Evolutionary conservation across 306 rosid genomes (phyloP), one percentile per base, ranked within the genome.

Genomic region (Sicyos baderoa): DNA sequence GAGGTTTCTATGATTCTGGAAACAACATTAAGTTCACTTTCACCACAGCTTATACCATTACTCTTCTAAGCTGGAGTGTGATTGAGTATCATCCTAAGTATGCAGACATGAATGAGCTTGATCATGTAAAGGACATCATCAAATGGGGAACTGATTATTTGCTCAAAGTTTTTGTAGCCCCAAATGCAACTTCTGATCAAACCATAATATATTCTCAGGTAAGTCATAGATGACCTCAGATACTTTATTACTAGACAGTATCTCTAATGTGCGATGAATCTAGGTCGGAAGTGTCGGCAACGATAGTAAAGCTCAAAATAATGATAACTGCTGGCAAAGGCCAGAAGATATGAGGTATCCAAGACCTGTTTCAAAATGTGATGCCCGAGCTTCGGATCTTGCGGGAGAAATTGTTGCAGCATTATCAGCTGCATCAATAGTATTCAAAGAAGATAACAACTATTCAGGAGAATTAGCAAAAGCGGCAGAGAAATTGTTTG

Each of bases 1-100:
- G 96, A n/a, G 96, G 97, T 70, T 91, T 85, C 78, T 87, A 91
- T 77, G 97, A 91, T 80, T 89, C 97, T 72, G 96, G 95, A 21
- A 91, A 87, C 80, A 84, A 84, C 73, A 85, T 87, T 16, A 91
- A 91, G 82, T 89, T 87, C 76, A 91, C 81, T 68, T 91, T 91
- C 76, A 74, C 91, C 55, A 85, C 91, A 72, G 96, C 96, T 74
- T 91, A 89, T 80, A 81, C 96, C 5, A 68, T 89, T 49, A 84
- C 96, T 55, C 55, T 91, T 75, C 75, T 91, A 91, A 84, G 96
- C 74, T 91, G 97, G 97, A 82, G 76, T 37, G 85, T 82, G 71
- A 60, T 88, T 40, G 97, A 91, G 78, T 91, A 88, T 78, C 96
- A 80, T 60, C 71, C 80, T 5, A 87, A 91, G 56, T 87, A 87